These are phyloP conservation scores for Aquilaria sinensis DNA, from an alignment of 345 rosid genomes.

Conservation along the genomic window DNA sequence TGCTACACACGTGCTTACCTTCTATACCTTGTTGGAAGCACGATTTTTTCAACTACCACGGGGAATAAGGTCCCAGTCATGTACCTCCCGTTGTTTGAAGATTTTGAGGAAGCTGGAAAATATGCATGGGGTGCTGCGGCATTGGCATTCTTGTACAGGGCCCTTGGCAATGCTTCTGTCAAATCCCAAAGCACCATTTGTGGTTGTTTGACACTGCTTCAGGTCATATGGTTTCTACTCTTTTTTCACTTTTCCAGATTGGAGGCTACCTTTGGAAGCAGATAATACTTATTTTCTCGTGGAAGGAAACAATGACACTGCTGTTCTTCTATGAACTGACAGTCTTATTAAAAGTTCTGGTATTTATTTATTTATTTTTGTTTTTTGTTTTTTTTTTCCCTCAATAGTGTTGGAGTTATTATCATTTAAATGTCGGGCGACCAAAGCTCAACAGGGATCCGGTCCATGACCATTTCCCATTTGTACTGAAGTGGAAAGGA, in stretches of 20 bases:
- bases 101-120: conserved; percentile 75
- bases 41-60: conserved; percentile 89
- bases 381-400: conserved; percentile 9
- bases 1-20: conserved; percentile 80
- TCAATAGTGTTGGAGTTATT: conserved; percentile 92
- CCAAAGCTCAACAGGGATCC: conserved; percentile 89
- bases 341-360: no score
- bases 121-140: conserved; percentile 98
- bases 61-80: conserved; percentile 98
- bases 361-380: background rate
- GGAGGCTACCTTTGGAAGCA: background rate
- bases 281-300: background rate
- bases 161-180: conserved; percentile 96
- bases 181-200: conserved; percentile 94
- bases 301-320: background rate
- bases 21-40: conserved; percentile 86
- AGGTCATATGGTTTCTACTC: conserved; percentile 36
- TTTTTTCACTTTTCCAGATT: conserved; percentile 4
- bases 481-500: conserved; percentile 88
- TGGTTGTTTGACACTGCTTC: conserved; percentile 89
- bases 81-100: conserved; percentile 86
- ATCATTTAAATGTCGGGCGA: conserved; percentile 77
- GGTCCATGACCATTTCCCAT: conserved; percentile 78
- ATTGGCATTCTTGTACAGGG: conserved; percentile 85
- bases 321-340: background rate